Conservation (phyloP, 805 yeast species). For the Saccharomycopsis oosterbeekiorum region DNA sequence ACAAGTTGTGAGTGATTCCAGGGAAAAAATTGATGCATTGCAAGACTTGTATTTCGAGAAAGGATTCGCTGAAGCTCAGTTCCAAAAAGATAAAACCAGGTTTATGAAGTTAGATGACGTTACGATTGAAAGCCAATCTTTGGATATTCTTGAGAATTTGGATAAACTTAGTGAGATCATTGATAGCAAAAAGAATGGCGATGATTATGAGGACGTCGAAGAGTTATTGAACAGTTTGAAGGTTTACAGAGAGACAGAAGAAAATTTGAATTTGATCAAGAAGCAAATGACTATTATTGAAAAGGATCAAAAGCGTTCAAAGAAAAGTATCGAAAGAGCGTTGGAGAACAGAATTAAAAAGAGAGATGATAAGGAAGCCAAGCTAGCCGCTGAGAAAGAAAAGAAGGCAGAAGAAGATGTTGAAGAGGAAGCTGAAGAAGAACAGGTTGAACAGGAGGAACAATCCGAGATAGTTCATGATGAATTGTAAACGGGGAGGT, state of each 20-base stretch:
- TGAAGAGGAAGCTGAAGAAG: background rate
- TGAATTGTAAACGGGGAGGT: background rate
- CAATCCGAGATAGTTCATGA: background rate
- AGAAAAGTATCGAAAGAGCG: conserved; percentile 11
- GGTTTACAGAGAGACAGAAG: background rate
- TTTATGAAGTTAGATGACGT: conserved; percentile 15
- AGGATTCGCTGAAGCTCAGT: conserved; percentile 7
- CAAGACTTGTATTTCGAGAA: conserved; percentile 3
- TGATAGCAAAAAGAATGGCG: conserved; percentile 6
- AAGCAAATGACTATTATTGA: conserved; percentile 9
- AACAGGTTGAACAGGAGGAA: background rate
- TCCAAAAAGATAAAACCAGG: conserved; percentile 15
- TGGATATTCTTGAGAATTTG: conserved; percentile 10
- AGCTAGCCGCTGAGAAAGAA: background rate
- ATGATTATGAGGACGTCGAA: conserved; percentile 9
- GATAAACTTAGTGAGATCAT: conserved; percentile 5
- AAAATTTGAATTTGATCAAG: conserved; percentile 5
- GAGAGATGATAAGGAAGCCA: conserved; percentile 12
- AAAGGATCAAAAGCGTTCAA: conserved; percentile 14
- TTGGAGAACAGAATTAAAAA: conserved; percentile 16
- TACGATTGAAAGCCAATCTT: conserved; percentile 15
- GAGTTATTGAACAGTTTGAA: conserved; percentile 4
- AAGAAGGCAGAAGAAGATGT: background rate
- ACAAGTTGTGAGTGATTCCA: background rate
- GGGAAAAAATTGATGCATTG: conserved; percentile 5